Base-by-base conservation (phyloP, 345 rosid genomes). In the Lepidium aucheri region DNA sequence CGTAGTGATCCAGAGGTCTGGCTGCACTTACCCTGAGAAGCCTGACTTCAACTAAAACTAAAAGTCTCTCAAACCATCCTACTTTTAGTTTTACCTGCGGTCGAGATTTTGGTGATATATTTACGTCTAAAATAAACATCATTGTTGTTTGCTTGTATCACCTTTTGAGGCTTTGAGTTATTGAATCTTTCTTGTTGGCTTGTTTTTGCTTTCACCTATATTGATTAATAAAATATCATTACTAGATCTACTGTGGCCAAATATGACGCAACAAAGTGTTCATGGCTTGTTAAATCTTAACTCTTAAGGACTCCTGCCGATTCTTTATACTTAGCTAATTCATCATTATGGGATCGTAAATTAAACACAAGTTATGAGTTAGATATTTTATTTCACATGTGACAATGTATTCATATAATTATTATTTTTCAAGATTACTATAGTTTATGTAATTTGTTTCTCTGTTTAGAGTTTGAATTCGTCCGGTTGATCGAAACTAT, bases 1-100 rank as follows among this genome's bases (percentile, higher is more conserved):
- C 44, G 91, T 87, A 13, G 78, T 93, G 53, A 93, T 93, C 81
- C 99, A 88, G 50, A 85, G 97, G 81, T 83, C 96, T 44, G 96
- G 99, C 30, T 94, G 99, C 96, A 85, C 96, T 53, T 88, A 83
- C 75, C 83, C 83, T 51, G 83, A 77, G 39, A 77, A 71, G 36
- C 83, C 83, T 10, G 73, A 60, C 54, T 80, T 74, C 67, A 68
- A 74, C 35, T 77, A 64, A 65, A 67, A 15, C 46, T 3, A 7
- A 39, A 38, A 8, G 14, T 63, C 44, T 40, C 33, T 34, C 30
- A 16, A 72, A 40, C 8, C 61, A 57, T 58, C 64, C n/a, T n/a
- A n/a, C n/a, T 40, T 24, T 49, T 39, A 13, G 38, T 49, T 11
- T 65, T 26, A 41, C 22, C 54, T 38, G 8, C 3, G 18, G 35